A percentile compares a stretch with the other conserved stretches of the same genome.
phyloP scores from a whole-genome alignment of 2,329 filamentous ascomycete species.

The Aspergillus fijiensis region DNA sequence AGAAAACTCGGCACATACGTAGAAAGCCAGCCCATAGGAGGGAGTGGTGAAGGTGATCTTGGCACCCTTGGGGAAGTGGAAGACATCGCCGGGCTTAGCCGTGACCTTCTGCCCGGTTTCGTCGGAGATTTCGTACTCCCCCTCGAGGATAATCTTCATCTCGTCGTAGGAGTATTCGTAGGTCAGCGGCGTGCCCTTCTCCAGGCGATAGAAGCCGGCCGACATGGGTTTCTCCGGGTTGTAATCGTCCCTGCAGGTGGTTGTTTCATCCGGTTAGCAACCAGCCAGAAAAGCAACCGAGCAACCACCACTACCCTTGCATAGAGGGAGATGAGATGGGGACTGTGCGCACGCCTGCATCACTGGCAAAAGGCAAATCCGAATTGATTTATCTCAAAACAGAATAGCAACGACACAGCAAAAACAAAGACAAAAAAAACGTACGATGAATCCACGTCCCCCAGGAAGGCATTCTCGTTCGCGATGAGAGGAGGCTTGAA shows the following conservation, averaged over 20 bases:
- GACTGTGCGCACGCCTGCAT: neutral
- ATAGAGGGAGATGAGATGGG: neutral
- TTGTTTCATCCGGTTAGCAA: neutral
- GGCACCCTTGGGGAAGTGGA: constrained; percentile 66
- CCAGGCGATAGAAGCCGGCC: constrained; percentile 65
- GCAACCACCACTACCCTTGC: neutral
- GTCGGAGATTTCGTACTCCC: constrained; percentile 64
- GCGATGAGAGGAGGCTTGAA: constrained; percentile 66
- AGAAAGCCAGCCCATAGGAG: constrained; percentile 63
- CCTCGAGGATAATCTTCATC: constrained; percentile 72
- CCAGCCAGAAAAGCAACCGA: too few relatives aligned
- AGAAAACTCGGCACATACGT: constrained; percentile 30
- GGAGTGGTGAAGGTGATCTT: constrained; percentile 66
- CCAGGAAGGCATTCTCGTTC: constrained; percentile 67
- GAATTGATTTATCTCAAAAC: neutral
- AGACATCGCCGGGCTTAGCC: constrained; percentile 63
- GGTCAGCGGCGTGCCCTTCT: constrained; percentile 65
- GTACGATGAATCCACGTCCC: constrained; percentile 60
- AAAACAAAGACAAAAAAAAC: neutral
- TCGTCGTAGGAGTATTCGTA: constrained; percentile 71
- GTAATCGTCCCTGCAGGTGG: constrained; percentile 48
- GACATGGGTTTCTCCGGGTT: constrained; percentile 61
- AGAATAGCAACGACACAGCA: neutral
- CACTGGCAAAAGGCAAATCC: neutral
- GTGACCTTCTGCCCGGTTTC: constrained; percentile 60